Conservation (phyloP, 1,284 basidiomycete species). For the Pterulicium gracile region DNA sequence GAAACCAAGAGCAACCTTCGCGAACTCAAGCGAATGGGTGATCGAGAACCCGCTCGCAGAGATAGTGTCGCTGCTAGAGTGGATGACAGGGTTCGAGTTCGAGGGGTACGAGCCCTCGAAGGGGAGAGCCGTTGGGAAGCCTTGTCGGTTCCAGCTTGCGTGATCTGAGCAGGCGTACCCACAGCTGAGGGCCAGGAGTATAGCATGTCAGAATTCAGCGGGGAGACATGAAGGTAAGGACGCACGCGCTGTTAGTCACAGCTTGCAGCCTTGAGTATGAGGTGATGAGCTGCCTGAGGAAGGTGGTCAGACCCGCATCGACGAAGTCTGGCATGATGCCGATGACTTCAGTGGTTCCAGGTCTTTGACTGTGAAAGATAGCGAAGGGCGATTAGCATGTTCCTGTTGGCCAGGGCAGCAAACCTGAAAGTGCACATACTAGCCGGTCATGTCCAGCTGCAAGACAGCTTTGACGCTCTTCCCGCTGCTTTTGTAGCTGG, state of each 20-base stretch:
- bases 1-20: slow-evolving; percentile 35
- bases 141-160: slow-evolving; percentile 4
- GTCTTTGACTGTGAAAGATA: slow-evolving; percentile 17
- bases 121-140: slow-evolving; percentile 16
- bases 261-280: slow-evolving; percentile 27
- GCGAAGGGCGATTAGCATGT: background rate
- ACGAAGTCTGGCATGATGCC: slow-evolving; percentile 46
- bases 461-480: slow-evolving; percentile 32
- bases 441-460: slow-evolving; percentile 27
- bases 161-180: slow-evolving; percentile 7
- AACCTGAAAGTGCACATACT: slow-evolving; percentile 22
- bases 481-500: slow-evolving; percentile 33
- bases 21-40: slow-evolving; percentile 33
- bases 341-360: slow-evolving; percentile 14
- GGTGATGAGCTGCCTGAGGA: slow-evolving; percentile 26
- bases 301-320: slow-evolving; percentile 28
- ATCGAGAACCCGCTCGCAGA: slow-evolving; percentile 28
- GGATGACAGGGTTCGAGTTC: slow-evolving; percentile 32
- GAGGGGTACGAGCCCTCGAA: too few relatives aligned
- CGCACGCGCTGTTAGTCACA: slow-evolving; percentile 23
- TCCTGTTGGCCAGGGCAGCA: background rate
- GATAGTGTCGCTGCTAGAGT: slow-evolving; percentile 32
- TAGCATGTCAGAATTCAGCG: background rate
- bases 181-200: background rate
- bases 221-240: slow-evolving; percentile 6